A percentile compares a stretch with the other conserved stretches of the same genome.
phyloP scores from a whole-genome alignment of 805 yeast species.

The Candida multigemmis region DNA sequence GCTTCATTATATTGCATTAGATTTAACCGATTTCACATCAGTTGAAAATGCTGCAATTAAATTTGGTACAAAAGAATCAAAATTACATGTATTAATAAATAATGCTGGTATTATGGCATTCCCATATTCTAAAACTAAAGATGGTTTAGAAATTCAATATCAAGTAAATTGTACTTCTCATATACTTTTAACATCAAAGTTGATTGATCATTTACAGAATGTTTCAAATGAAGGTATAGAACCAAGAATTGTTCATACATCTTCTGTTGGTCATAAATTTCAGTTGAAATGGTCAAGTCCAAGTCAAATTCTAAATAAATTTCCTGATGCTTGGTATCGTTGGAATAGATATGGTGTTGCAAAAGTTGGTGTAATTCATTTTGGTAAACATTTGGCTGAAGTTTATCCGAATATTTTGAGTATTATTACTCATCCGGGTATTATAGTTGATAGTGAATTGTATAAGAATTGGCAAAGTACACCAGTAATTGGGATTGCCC shows the following conservation, averaged over 20 bases:
- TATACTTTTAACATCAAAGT: constrained; percentile 55
- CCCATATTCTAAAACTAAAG: constrained; percentile 57
- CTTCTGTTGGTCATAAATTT: constrained; percentile 58
- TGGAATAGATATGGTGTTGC: constrained; percentile 75
- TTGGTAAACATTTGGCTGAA: constrained; percentile 52
- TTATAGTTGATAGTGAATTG: constrained; percentile 73
- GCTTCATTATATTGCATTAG: constrained; percentile 27
- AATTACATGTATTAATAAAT: constrained; percentile 55
- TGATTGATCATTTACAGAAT: constrained; percentile 24
- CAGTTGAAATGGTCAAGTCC: constrained; percentile 40
- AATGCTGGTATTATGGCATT: constrained; percentile 79
- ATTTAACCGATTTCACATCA: constrained; percentile 21
- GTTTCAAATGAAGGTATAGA: constrained; percentile 41
- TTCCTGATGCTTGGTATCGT: constrained; percentile 62
- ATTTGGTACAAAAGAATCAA: constrained; percentile 37
- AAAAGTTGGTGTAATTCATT: constrained; percentile 71
- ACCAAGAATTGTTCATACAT: constrained; percentile 54
- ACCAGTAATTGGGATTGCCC: constrained; percentile 68
- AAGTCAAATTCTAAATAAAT: constrained; percentile 40
- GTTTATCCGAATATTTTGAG: constrained; percentile 59
- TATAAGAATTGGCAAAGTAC: constrained; percentile 71
- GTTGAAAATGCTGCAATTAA: constrained; percentile 36
- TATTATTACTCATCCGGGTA: constrained; percentile 73
- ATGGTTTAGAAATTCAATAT: constrained; percentile 69
- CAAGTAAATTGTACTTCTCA: constrained; percentile 76